Base-by-base conservation (phyloP, 164 flowering plant genomes). In the Hamamelis virginiana region DNA sequence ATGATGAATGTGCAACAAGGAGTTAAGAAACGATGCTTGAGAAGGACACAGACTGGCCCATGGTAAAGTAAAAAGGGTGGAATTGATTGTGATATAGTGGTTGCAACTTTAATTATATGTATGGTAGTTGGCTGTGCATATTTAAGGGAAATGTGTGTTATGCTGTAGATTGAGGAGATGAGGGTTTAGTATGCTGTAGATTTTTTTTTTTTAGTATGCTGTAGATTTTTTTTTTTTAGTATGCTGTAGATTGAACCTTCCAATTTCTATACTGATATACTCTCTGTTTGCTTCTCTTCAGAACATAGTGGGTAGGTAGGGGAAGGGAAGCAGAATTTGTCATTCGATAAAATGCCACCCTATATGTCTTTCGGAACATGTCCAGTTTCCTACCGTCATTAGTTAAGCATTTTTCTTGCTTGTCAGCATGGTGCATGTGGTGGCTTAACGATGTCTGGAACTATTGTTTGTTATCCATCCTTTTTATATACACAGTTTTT, bases 41-140 rank as follows among this genome's bases (percentile, higher is more conserved):
- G 96, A 70, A 74, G 94, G 78, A 82, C 94, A 52, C 83, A 75
- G 65, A 85, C 92, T 16, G 88, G 92, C 33, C 94, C 89, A 1
- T 90, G 92, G 96, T 92, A 58, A 77, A 78, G 65, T 62, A 27
- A 50, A 28, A 43, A 41, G 5, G 8, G 48, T 38, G 51, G 55
- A 10, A 44, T 33, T 13, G 13, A 44, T 33, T 13, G 19, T 33
- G 9, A 52, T 28, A 8, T 18, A 10, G 56, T 57, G 51, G 23
- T 13, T 67, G 52, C 28, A 27, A 50, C 41, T 9, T 33, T 33
- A 33, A 41, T 68, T 41, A 21, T 23, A 19, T 67, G 50, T 47
- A 59, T 65, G 69, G 28, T 46, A 53, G 67, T 43, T 67, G 46
- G 76, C 27, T 81, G 86, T 81, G 78, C 75, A 83, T 76, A 81